These are phyloP conservation scores for Acanthamoeba healyi DNA, from an alignment of 208 protist genomes.

Conservation along the genomic window DNA sequence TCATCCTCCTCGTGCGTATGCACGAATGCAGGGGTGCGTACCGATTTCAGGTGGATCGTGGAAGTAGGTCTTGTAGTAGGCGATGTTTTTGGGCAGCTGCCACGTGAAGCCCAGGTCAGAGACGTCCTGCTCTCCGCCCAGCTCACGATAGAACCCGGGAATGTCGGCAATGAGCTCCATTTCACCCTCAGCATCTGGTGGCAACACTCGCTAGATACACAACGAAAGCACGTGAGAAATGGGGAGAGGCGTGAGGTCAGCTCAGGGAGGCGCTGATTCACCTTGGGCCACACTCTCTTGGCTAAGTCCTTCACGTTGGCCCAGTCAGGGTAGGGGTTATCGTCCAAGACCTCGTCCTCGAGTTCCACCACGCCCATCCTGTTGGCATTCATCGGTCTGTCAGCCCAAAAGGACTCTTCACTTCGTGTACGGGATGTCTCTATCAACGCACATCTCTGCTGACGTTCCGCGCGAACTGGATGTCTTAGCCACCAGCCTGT, in stretches of 20 bases:
- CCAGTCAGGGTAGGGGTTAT: not conserved
- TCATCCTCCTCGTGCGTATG: not conserved
- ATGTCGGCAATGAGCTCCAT: not conserved
- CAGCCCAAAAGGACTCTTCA: too few relatives aligned
- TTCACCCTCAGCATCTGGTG: not conserved
- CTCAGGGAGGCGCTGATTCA: not conserved
- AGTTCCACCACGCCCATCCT: not conserved
- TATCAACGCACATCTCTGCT: not conserved
- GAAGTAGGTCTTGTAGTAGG: conserved; percentile 11
- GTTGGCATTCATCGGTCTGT: too few relatives aligned
- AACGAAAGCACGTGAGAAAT: not conserved
- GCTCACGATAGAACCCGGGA: not conserved
- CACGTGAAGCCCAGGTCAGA: not conserved
- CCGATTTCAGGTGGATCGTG: not conserved
- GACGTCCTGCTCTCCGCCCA: conserved; percentile 2
- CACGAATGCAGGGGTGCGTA: too few relatives aligned
- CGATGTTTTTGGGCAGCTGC: not conserved
- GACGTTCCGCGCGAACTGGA: not conserved
- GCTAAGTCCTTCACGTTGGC: not conserved
- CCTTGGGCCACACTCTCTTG: not conserved
- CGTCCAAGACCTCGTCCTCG: not conserved
- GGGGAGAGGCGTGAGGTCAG: not conserved
- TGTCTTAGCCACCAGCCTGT: not conserved
- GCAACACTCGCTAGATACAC: not conserved
- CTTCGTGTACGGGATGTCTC: too few relatives aligned